Percentiles rank a stretch among this genome's conserved stretches.
Conservation (phyloP, 148 eudicot genomes). For the Limonium bicolor region DNA sequence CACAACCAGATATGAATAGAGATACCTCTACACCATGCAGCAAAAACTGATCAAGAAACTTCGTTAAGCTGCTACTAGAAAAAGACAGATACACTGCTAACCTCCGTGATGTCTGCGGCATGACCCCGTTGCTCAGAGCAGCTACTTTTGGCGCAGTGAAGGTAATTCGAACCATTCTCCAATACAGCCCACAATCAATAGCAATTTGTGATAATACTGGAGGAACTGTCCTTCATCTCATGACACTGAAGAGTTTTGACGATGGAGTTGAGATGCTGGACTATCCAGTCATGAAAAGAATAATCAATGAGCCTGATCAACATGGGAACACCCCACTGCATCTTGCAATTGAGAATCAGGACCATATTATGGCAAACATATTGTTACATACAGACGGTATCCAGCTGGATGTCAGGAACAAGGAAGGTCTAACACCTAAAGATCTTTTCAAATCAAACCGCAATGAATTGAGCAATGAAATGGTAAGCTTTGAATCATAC, state of each 20-base stretch:
- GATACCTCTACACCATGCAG: slow-evolving; percentile 31
- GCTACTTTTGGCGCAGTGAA: slow-evolving; percentile 16
- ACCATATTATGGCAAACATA: slow-evolving; percentile 16
- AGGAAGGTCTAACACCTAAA: slow-evolving; percentile 20
- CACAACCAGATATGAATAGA: slow-evolving; percentile 17
- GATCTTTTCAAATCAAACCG: slow-evolving; percentile 22
- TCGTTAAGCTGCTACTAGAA: slow-evolving; percentile 15
- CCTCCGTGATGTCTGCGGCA: slow-evolving; percentile 22
- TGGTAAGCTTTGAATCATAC: too few relatives aligned
- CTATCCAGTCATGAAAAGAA: slow-evolving; percentile 10
- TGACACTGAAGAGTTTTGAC: slow-evolving; percentile 11
- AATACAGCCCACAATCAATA: slow-evolving; percentile 21
- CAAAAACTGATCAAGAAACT: slow-evolving; percentile 19
- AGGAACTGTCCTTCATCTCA: slow-evolving; percentile 19
- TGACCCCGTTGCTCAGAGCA: slow-evolving; percentile 26
- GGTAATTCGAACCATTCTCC: slow-evolving; percentile 22
- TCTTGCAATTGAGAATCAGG: slow-evolving; percentile 16
- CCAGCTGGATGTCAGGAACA: slow-evolving; percentile 11
- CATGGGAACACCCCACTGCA: slow-evolving; percentile 35
- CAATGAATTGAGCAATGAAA: slow-evolving; percentile 17
- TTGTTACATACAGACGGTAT: slow-evolving; percentile 13
- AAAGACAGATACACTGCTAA: slow-evolving; percentile 19
- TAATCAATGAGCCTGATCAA: slow-evolving; percentile 18
- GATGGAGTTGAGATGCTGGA: slow-evolving; percentile 16
- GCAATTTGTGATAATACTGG: slow-evolving; percentile 13